These are phyloP conservation scores for Westerdykella aurantiaca DNA, from an alignment of 2,329 filamentous ascomycete genomes.

Conservation along the genomic window DNA sequence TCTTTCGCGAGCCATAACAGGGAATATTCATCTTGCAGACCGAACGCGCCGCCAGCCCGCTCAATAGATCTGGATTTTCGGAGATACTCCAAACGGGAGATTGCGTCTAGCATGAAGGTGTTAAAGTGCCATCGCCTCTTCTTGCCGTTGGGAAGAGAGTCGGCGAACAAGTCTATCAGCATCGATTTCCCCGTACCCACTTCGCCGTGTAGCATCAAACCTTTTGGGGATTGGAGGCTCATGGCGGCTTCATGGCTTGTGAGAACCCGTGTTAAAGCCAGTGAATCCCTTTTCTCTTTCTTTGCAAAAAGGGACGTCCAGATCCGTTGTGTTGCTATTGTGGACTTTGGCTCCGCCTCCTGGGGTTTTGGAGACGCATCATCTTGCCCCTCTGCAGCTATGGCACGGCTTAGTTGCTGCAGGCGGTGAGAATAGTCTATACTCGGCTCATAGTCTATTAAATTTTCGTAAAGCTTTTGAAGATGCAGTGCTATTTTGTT, in stretches of 20 bases:
- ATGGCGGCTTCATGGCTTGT: slow-evolving; percentile 67
- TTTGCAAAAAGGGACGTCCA: slow-evolving; percentile 52
- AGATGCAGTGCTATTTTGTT: slow-evolving; percentile 61
- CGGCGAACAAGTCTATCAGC: slow-evolving; percentile 76
- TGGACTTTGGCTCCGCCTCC: slow-evolving; percentile 9
- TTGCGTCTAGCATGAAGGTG: slow-evolving; percentile 75
- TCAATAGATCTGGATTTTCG: slow-evolving; percentile 38
- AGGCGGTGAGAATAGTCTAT: slow-evolving; percentile 63
- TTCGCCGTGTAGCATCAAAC: slow-evolving; percentile 72
- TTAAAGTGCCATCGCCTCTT: slow-evolving; percentile 80
- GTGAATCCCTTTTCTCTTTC: slow-evolving; percentile 48
- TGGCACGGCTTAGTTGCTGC: slow-evolving; percentile 50
- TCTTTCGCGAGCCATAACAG: slow-evolving; percentile 70
- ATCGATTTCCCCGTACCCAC: slow-evolving; percentile 81
- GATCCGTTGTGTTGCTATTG: slow-evolving; percentile 40
- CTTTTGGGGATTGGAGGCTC: slow-evolving; percentile 64
- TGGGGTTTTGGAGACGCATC: slow-evolving; percentile 33
- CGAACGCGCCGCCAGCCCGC: slow-evolving; percentile 5
- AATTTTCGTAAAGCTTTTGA: slow-evolving; percentile 66
- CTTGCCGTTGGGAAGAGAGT: slow-evolving; percentile 65
- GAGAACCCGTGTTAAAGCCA: slow-evolving; percentile 63
- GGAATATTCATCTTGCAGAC: slow-evolving; percentile 55
- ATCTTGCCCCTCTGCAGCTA: slow-evolving; percentile 24
- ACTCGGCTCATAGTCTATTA: slow-evolving; percentile 74
- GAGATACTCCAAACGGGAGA: slow-evolving; percentile 65